Percentiles rank a stretch among this genome's conserved stretches.
phyloP scores from a whole-genome alignment of 2,329 filamentous ascomycete genomes.

The Epichloe typhina region DNA sequence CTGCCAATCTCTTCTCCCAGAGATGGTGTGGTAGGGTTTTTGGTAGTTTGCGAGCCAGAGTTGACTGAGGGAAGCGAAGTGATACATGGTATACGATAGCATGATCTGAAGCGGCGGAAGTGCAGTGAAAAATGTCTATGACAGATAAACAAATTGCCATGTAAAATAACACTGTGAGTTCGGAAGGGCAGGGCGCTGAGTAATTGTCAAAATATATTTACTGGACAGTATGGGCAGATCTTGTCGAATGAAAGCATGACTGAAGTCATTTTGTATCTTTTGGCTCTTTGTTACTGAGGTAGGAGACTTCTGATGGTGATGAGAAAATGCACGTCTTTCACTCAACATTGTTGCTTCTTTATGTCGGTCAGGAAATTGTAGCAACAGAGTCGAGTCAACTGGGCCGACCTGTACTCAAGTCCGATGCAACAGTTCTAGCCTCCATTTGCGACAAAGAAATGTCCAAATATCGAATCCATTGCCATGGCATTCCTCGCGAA shows the following conservation, averaged over 20 bases:
- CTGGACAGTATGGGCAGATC: neutral
- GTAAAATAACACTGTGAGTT: neutral
- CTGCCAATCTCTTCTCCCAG: neutral
- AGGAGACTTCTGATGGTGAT: too few relatives aligned
- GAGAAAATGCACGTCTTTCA: neutral
- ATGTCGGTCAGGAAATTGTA: neutral
- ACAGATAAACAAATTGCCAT: neutral
- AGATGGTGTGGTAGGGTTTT: neutral
- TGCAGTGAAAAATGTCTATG: neutral
- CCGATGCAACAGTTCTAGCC: too few relatives aligned
- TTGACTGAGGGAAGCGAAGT: neutral
- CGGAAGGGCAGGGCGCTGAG: neutral
- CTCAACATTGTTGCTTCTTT: neutral
- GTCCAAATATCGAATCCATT: too few relatives aligned
- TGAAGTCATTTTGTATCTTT: neutral
- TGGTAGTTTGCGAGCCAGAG: neutral
- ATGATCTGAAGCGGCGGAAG: neutral
- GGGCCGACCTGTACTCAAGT: too few relatives aligned
- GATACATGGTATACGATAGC: neutral
- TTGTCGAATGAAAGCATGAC: neutral
- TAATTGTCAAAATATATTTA: neutral
- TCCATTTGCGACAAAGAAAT: neutral
- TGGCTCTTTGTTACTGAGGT: neutral
- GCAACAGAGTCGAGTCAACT: neutral
- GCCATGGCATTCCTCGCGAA: neutral